Base-by-base conservation (phyloP, 2,329 filamentous ascomycete species). In the Aspergillus carbonarius region DNA sequence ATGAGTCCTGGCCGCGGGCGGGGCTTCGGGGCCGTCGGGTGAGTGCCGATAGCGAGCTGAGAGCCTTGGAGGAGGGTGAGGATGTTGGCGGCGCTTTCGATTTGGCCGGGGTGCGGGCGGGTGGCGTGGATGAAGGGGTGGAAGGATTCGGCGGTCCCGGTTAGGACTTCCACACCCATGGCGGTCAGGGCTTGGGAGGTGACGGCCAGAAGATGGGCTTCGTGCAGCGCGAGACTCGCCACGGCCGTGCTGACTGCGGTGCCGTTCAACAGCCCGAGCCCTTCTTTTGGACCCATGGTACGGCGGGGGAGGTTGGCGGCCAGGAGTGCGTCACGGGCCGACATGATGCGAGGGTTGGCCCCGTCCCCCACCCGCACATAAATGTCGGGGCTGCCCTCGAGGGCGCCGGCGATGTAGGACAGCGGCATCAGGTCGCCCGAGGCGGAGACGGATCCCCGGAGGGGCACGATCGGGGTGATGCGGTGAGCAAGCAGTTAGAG, bases 71-170 rank as follows among this genome's bases (percentile, higher is more conserved):
- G 61, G 56, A 10, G 73, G 1, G 62, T 56, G 70, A 20, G 69
- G n/a, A 88, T 85, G 64, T 85, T 87, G 15, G 68, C 65, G 0
- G 85, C 81, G 0, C 75, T 78, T 66, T 88, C 85, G 2, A 77
- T 74, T 63, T 90, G 87, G 0, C 87, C 87, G 0, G 69, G 67
- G 66, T 89, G 86, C 0, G 87, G 86, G 1, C 87, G 81, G 2
- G 81, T 75, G 2, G 73, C 66, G 2, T 85, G 79, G 58, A 88
- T 82, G 67, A 88, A 88, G 0, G 82, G 79, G 61, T 85, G 74
- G 60, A 83, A 85, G 67, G 81, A 85, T 61, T 83, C 80, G 2
- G 78, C 76, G 2, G 79, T 83, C 0, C 85, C 87, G 0, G 70
- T 68, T 55, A 89, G 71, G 1, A 83, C 83, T 68, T 90, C 87